phyloP scores from a whole-genome alignment of 331 rosid species.

The Cydonia oblonga region DNA sequence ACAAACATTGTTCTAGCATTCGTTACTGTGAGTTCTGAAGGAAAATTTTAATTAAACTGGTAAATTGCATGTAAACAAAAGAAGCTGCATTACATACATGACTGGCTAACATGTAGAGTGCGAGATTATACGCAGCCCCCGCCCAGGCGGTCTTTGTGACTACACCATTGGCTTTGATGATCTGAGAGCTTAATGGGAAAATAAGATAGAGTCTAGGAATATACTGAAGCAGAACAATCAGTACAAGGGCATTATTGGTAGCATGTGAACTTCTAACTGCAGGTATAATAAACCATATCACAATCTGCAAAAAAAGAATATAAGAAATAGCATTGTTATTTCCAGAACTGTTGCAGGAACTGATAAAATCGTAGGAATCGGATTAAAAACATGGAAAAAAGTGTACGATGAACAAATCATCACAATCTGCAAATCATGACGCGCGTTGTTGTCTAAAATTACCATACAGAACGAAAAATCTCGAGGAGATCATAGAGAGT shows the following conservation, averaged over 20 bases:
- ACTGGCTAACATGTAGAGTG: constrained; percentile 91
- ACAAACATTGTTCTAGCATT: constrained; percentile 1
- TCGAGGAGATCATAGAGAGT: too few species aligned
- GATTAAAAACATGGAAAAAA: too few species aligned
- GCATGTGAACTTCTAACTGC: constrained; percentile 62
- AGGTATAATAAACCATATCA: constrained; percentile 84
- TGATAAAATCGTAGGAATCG: too few species aligned
- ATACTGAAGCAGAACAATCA: constrained; percentile 76
- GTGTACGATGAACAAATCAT: too few species aligned
- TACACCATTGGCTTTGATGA: constrained; percentile 75
- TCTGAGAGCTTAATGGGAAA: constrained; percentile 82
- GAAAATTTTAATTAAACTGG: not conserved
- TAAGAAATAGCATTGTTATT: not conserved
- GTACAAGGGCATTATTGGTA: constrained; percentile 65
- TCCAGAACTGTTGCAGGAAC: not conserved
- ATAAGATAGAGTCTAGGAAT: constrained; percentile 73
- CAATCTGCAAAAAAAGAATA: constrained; percentile 46
- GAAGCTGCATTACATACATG: constrained; percentile 42
- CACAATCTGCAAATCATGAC: too few species aligned
- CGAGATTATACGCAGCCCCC: constrained; percentile 93
- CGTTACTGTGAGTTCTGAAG: not conserved
- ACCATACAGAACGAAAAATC: too few species aligned
- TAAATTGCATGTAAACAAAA: not conserved
- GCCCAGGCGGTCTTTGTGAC: constrained; percentile 96
- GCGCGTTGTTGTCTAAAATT: too few species aligned